Percentiles rank a stretch among this genome's conserved stretches.
These are phyloP conservation scores for Fusarium paranaense DNA, from an alignment of 2,329 filamentous ascomycete species.

Conservation along the genomic window DNA sequence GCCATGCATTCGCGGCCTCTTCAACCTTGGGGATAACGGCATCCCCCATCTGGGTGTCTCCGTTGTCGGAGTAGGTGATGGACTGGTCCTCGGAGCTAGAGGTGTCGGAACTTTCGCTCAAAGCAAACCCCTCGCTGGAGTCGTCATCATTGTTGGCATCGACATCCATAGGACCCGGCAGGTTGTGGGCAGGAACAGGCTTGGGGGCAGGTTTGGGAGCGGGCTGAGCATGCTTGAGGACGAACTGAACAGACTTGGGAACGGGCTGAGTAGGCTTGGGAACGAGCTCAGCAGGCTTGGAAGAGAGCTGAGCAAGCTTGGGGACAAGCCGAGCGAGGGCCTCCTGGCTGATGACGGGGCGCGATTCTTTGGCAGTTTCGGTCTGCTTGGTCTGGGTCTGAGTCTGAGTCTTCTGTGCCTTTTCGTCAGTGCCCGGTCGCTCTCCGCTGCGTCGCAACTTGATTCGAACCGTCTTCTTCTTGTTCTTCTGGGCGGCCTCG, in stretches of 20 bases:
- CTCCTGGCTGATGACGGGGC: neutral
- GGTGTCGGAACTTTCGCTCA: neutral
- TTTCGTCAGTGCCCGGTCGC: neutral
- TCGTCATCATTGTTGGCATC: neutral
- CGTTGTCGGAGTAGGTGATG: neutral
- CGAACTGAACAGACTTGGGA: neutral
- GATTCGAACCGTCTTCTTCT: slow-evolving; percentile 10
- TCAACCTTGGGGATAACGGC: neutral
- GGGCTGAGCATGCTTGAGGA: neutral
- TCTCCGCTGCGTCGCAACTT: neutral
- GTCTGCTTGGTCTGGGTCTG: neutral
- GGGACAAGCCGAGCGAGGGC: neutral
- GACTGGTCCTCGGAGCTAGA: neutral
- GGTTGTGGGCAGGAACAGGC: neutral
- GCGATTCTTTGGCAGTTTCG: neutral
- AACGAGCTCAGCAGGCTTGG: neutral
- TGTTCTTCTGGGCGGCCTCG: slow-evolving; percentile 4
- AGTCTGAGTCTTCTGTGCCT: neutral
- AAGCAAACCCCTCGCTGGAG: neutral
- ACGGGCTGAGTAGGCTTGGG: neutral
- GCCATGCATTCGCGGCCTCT: neutral
- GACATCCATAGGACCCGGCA: slow-evolving; percentile 2
- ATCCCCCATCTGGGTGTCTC: slow-evolving; percentile 18
- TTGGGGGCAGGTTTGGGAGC: neutral
- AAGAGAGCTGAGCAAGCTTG: neutral